phyloP scores from a whole-genome alignment of 345 rosid species.

The Acer saccharum region DNA sequence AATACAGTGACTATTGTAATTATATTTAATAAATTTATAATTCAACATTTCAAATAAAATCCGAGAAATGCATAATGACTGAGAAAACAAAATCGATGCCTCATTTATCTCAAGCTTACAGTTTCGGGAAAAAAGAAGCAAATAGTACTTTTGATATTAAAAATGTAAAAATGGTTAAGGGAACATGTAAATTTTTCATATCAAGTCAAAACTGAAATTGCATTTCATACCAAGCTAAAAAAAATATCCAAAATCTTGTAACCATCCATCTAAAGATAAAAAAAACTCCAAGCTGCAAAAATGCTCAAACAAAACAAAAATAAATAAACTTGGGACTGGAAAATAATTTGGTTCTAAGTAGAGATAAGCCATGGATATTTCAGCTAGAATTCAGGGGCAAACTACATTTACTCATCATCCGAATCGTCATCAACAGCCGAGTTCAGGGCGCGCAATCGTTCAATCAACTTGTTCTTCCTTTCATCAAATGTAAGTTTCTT shows the following conservation, averaged over 20 bases:
- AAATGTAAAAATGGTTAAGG: background rate
- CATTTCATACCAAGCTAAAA: slow-evolving; percentile 24
- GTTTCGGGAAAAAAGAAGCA: background rate
- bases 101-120: background rate
- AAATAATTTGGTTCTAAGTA: background rate
- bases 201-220: slow-evolving; percentile 27
- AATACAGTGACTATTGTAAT: too few species aligned
- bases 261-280: slow-evolving; percentile 5
- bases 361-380: slow-evolving; percentile 2
- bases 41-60: too few species aligned
- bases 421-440: slow-evolving; percentile 41
- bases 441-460: slow-evolving; percentile 66
- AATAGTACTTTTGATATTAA: background rate
- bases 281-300: slow-evolving; percentile 6
- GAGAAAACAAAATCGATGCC: background rate
- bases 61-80: too few species aligned
- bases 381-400: background rate
- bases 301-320: slow-evolving; percentile 11
- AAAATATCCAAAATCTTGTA: slow-evolving; percentile 14
- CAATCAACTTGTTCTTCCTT: slow-evolving; percentile 73
- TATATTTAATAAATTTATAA: too few species aligned
- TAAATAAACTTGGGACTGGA: background rate
- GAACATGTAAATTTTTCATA: background rate
- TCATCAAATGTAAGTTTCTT: slow-evolving; percentile 85
- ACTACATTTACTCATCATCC: slow-evolving; percentile 49